These are phyloP conservation scores for Colletotrichum somersetense DNA, from an alignment of 2,329 filamentous ascomycete genomes.

Conservation along the genomic window DNA sequence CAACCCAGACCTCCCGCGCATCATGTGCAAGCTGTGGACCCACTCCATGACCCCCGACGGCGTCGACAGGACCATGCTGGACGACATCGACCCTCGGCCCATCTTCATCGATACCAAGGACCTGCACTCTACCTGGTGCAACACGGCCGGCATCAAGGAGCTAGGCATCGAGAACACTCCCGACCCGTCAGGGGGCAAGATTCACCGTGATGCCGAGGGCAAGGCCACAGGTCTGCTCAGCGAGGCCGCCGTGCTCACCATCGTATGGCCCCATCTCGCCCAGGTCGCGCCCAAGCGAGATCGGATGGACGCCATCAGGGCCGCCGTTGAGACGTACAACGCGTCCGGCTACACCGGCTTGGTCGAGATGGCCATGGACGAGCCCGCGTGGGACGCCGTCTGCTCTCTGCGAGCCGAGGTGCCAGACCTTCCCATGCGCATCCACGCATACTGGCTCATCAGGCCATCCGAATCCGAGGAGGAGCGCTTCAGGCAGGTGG, in stretches of 20 bases:
- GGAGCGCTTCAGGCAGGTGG: slow-evolving; percentile 61
- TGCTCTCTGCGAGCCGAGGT: slow-evolving; percentile 57
- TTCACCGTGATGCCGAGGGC: slow-evolving; percentile 63
- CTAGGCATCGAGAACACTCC: slow-evolving; percentile 59
- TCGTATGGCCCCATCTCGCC: slow-evolving; percentile 68
- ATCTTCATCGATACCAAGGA: slow-evolving; percentile 70
- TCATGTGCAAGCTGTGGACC: slow-evolving; percentile 69
- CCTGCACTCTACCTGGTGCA: slow-evolving; percentile 70
- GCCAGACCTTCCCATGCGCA: slow-evolving; percentile 56
- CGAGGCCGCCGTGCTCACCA: slow-evolving; percentile 64
- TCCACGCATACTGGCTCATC: slow-evolving; percentile 70
- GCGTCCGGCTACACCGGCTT: slow-evolving; percentile 67
- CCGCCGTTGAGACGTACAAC: slow-evolving; percentile 64
- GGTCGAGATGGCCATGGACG: slow-evolving; percentile 73
- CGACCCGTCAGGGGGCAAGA: slow-evolving; percentile 64
- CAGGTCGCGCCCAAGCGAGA: slow-evolving; percentile 61
- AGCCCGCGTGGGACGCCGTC: slow-evolving; percentile 66
- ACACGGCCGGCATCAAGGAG: slow-evolving; percentile 62
- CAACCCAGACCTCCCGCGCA: slow-evolving; percentile 61
- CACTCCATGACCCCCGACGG: slow-evolving; percentile 61
- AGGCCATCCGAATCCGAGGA: slow-evolving; percentile 58
- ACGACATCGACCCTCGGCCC: slow-evolving; percentile 65
- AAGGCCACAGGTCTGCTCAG: slow-evolving; percentile 63
- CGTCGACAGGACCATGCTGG: slow-evolving; percentile 62
- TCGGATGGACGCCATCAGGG: slow-evolving; percentile 60